Percentiles rank a stretch among this genome's conserved stretches.
These are phyloP conservation scores for Fraxinus pennsylvanica DNA, from an alignment of 257 asterid genomes.

Conservation along the genomic window DNA sequence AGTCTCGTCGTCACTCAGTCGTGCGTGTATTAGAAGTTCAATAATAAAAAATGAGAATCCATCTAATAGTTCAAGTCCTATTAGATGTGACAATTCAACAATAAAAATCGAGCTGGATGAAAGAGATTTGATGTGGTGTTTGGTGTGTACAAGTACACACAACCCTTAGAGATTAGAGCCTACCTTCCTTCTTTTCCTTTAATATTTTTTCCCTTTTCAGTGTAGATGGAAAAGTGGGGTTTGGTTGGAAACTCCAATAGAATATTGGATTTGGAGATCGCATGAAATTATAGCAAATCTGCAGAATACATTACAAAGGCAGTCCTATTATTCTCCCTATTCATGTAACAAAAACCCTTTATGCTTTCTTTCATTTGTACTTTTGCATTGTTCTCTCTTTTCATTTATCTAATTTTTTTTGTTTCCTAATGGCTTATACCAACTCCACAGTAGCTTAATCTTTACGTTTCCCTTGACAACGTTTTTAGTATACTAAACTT, in stretches of 20 bases:
- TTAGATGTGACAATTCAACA: too few species aligned
- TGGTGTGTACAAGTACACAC: too few species aligned
- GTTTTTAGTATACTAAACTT: not conserved
- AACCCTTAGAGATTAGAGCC: too few species aligned
- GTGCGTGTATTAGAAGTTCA: too few species aligned
- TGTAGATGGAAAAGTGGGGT: not conserved
- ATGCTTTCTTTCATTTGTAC: not conserved
- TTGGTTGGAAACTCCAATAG: not conserved
- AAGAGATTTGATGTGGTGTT: too few species aligned
- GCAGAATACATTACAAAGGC: not conserved
- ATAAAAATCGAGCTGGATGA: too few species aligned
- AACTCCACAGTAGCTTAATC: not conserved
- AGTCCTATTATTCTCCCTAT: conserved; percentile 3
- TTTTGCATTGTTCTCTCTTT: not conserved
- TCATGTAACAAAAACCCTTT: not conserved
- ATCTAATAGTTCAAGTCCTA: too few species aligned
- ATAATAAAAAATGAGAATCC: not conserved
- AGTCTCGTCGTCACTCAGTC: too few species aligned
- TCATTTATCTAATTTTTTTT: not conserved
- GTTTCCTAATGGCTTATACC: not conserved
- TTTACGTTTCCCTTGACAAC: not conserved
- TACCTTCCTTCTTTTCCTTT: too few species aligned
- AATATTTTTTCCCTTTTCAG: not conserved
- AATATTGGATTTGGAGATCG: not conserved
- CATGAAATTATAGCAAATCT: not conserved